Conservation (phyloP, 495 filamentous ascomycete species). For the Thermothielavioides terrestris region DNA sequence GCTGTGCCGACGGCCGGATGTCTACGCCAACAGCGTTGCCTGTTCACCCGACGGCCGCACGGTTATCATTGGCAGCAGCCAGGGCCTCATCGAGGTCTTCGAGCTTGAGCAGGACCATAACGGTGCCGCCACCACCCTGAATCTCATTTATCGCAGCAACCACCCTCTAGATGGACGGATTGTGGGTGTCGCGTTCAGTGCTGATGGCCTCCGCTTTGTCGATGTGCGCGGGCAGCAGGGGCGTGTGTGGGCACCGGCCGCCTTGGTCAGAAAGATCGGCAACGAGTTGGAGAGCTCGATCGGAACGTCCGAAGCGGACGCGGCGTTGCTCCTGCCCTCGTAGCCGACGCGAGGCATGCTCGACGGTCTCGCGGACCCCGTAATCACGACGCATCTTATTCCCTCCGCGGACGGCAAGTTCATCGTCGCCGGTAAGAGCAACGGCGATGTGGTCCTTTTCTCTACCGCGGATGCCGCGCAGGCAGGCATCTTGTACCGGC, state of each 20-base stretch:
- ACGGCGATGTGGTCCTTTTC: slow-evolving; percentile 17
- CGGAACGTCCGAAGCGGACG: neutral
- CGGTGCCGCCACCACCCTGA: neutral
- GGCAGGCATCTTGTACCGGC: slow-evolving; percentile 10
- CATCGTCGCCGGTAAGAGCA: slow-evolving; percentile 18
- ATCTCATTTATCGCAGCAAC: slow-evolving; percentile 20
- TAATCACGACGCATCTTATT: slow-evolving; percentile 15
- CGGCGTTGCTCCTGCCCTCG: neutral
- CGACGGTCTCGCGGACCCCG: neutral
- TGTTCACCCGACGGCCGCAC: slow-evolving; percentile 22
- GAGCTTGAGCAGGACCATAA: slow-evolving; percentile 15
- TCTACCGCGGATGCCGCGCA: slow-evolving; percentile 8
- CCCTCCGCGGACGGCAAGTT: slow-evolving; percentile 4
- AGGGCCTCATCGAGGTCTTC: slow-evolving; percentile 24
- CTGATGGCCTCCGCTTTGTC: slow-evolving; percentile 24
- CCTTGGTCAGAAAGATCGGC: slow-evolving; percentile 12
- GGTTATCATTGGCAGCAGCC: slow-evolving; percentile 14
- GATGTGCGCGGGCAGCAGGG: slow-evolving; percentile 22
- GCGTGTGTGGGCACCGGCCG: slow-evolving; percentile 28
- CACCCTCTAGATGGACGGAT: slow-evolving; percentile 13
- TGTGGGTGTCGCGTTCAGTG: slow-evolving; percentile 18
- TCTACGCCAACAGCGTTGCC: slow-evolving; percentile 17
- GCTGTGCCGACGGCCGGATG: neutral
- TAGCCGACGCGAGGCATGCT: slow-evolving; percentile 1
- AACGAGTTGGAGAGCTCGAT: slow-evolving; percentile 9